A percentile compares a stretch with the other conserved stretches of the same genome.
Evolutionary conservation across 495 filamentous ascomycete genomes (phyloP).

Genomic region (Penicillium egyptiacum): DNA sequence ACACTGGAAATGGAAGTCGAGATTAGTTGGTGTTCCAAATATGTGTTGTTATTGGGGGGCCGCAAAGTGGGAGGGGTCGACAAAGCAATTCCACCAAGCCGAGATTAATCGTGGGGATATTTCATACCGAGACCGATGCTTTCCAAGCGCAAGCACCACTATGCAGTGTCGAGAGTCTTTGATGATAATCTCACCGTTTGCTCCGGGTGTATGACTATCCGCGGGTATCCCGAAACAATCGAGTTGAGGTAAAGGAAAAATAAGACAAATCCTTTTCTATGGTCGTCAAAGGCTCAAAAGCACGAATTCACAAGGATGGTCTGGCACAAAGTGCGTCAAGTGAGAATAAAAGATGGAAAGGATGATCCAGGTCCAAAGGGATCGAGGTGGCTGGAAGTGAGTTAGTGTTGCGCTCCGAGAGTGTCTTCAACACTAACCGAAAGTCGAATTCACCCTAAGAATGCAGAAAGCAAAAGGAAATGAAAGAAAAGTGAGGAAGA

Average conservation of each 20-base stretch:
- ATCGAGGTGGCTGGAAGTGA: conserved; percentile 57
- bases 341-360: conserved; percentile 19
- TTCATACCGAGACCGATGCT: background rate
- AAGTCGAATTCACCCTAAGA: conserved; percentile 12
- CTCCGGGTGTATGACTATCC: conserved; percentile 18
- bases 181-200: conserved; percentile 10
- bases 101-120: conserved; percentile 5
- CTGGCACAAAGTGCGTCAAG: conserved; percentile 24
- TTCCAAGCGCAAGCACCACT: background rate
- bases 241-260: conserved; percentile 8
- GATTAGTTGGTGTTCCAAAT: conserved; percentile 11
- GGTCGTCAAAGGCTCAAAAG: conserved; percentile 17
- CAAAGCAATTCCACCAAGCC: conserved; percentile 15
- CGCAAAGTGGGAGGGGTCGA: conserved; percentile 26
- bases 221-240: conserved; percentile 19
- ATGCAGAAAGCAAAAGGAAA: conserved; percentile 22
- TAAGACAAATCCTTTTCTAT: conserved; percentile 8
- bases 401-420: conserved; percentile 26
- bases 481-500: conserved; percentile 38
- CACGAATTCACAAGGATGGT: conserved; percentile 23
- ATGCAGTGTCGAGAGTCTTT: conserved; percentile 3
- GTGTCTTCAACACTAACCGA: conserved; percentile 18
- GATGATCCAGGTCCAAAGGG: conserved; percentile 47
- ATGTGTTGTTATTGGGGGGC: conserved; percentile 7
- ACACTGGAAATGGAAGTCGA: background rate